A percentile compares a stretch with the other conserved stretches of the same genome.
These are phyloP conservation scores for Begonia fuchsioides DNA, from an alignment of 306 rosid species.

Conservation along the genomic window DNA sequence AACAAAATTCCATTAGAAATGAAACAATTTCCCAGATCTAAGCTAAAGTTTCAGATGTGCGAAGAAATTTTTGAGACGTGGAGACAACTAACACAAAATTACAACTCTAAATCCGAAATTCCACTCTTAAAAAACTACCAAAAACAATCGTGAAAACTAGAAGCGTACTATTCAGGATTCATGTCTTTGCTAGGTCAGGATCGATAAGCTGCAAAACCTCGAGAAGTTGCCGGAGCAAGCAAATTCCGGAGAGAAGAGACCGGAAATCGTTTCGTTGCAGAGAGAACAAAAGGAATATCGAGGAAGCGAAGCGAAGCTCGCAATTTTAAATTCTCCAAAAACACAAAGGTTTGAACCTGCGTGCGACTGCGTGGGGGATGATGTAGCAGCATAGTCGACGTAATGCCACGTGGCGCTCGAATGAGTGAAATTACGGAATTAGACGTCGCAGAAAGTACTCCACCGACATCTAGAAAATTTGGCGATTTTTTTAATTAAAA, in stretches of 20 bases:
- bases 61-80: background rate
- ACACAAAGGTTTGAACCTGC: conserved; percentile 4
- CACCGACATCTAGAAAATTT: no score
- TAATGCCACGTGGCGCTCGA: no score
- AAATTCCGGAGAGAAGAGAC: conserved; percentile 19
- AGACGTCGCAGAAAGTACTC: no score
- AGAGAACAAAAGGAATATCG: background rate
- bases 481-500: no score
- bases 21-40: conserved; percentile 22
- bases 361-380: no score
- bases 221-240: background rate
- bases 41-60: conserved; percentile 7
- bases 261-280: conserved; percentile 9
- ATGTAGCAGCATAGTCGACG: no score
- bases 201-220: conserved; percentile 12
- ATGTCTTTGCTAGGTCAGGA: conserved; percentile 25
- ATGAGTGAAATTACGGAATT: no score
- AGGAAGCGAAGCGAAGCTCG: background rate
- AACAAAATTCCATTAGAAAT: background rate
- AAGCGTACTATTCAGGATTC: conserved; percentile 96
- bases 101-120: conserved; percentile 1
- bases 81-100: background rate
- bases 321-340: conserved; percentile 3
- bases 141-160: background rate
- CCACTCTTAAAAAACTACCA: background rate